Evolutionary conservation across 192 early-diverging fungal species (phyloP).

Genomic region (Haplosporangium gracile): DNA sequence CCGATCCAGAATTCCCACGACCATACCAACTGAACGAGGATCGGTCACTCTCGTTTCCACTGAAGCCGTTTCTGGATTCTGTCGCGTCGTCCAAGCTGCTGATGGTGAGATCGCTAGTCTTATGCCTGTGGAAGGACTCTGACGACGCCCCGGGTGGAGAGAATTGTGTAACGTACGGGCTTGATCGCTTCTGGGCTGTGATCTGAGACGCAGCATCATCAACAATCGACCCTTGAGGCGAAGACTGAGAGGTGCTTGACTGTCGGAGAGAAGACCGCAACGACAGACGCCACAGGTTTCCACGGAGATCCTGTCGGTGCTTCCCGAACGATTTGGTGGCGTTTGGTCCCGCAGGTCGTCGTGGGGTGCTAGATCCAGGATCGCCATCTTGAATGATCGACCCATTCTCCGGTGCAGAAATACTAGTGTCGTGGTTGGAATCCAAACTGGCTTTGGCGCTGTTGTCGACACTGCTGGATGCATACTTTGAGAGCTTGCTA

Average conservation of each 20-base stretch:
- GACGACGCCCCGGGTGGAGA: not conserved
- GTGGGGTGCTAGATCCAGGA: not conserved
- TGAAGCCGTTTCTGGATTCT: not conserved
- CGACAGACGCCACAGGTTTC: conserved; percentile 31
- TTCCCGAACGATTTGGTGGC: conserved; percentile 12
- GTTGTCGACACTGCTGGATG: not conserved
- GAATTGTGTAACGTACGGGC: not conserved
- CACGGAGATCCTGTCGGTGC: conserved; percentile 20
- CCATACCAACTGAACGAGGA: conserved; percentile 51
- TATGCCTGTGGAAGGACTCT: conserved; percentile 4
- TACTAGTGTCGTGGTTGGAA: not conserved
- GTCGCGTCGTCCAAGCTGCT: conserved; percentile 6
- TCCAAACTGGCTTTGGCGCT: not conserved
- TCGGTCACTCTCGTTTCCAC: conserved; percentile 13
- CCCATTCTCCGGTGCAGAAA: not conserved
- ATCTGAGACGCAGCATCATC: not conserved
- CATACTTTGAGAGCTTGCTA: conserved; percentile 17
- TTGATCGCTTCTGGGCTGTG: not conserved
- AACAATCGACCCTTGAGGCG: conserved; percentile 10
- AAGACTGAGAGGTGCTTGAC: conserved; percentile 2
- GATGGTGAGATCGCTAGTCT: not conserved
- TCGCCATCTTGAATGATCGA: not conserved
- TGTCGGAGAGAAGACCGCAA: conserved; percentile 22
- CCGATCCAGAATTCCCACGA: conserved; percentile 39
- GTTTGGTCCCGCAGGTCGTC: not conserved